Base-by-base conservation (phyloP, 106 monocot species). In the Platanthera zijinensis region DNA sequence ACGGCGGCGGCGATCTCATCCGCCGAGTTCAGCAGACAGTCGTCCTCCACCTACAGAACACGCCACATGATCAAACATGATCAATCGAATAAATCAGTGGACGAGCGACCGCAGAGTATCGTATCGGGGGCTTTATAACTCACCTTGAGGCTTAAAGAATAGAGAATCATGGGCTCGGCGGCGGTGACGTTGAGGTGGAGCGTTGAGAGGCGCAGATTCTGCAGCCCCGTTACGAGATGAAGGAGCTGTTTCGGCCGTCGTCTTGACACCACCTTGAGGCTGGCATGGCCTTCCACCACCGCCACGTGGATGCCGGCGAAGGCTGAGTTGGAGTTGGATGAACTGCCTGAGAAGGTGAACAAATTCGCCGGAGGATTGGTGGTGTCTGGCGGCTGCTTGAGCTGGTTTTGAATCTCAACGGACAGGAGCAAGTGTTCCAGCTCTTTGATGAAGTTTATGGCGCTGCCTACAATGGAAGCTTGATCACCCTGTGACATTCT, bases 81-180 rank as follows among this genome's bases (percentile, higher is more conserved):
- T 30, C 5, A 70, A 17, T 0, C 8, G 1, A 17, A 72, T 72
- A 2, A 72, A n/a, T 72, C 66, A 7, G 32, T 2, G 10, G 25
- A 30, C 10, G 32, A 32, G 11, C 11, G 12, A 30, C 66, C 12
- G 10, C 28, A 46, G 52, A 74, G 13, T 11, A 22, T 9, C 53
- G 74, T 51, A 21, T 0, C 66, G 11, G 8, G 39, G 7, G 28
- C 13, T 75, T 45, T 57, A n/a, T 18, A 30, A 46, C 17, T 77
- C 30, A 87, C 90, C 87, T 90, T 90, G n/a, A 90, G 83, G 18
- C 81, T 90, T 76, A 90, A 87, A 8, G 87, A 85, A 76, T 90
- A 90, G 61, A 90, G 59, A 18, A 82, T 77, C 83, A 85, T 83
- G 25, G 77, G 75, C 51, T 90, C 79, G n/a, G 81, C 39, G 18